Base-by-base conservation (phyloP, 305 asterid species). In the Fraxinus angustifolia region DNA sequence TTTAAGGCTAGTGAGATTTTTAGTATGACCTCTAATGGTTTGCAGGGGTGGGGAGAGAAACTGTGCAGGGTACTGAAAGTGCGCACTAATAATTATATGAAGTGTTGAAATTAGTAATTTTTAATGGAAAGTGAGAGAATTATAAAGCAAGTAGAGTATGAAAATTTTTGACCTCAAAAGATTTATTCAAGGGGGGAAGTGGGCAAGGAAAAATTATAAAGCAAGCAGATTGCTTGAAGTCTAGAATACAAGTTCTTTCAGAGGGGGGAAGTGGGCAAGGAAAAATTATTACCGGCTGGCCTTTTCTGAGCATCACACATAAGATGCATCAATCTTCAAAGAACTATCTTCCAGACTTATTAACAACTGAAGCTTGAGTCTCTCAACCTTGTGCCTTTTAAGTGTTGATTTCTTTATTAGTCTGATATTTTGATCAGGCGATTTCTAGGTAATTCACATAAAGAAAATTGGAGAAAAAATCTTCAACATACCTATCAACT, bases 31-130 rank as follows among this genome's bases (percentile, higher is more conserved):
- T 67, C 8, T 67, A 36, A 28, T 28, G 73, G 8, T 67, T 67
- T 26, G 65, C 16, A 33, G 33, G 45, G 34, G 76, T 23, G 26
- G 34, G 67, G 19, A 77, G 68, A 12, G 68, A 75, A 42, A 71
- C 17, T 67, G 73, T 67, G 31, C 11, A 26, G 33, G 73, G 36
- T 10, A 67, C 73, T 14, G 35, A 67, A 67, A 10, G 36, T 28
- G 73, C 2, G 8, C 3, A 28, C 42, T 82, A 38, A 36, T 72
- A 62, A 73, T 48, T 71, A 14, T 65, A 30, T 58, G 28, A 45
- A 36, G 75, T 75, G 77, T 77, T 82, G 30, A 48, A 80, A 45
- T 35, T 76, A 48, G 34, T 75, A 26, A 31, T 53, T 74, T 60
- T 40, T 19, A 76, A 58, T 33, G 35, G 14, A 67, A 12, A 67